Evolutionary conservation across 768 basidiomycete genomes (phyloP), one percentile per base, ranked within the genome.

Genomic region (Phlebiopsis flavidoalba): DNA sequence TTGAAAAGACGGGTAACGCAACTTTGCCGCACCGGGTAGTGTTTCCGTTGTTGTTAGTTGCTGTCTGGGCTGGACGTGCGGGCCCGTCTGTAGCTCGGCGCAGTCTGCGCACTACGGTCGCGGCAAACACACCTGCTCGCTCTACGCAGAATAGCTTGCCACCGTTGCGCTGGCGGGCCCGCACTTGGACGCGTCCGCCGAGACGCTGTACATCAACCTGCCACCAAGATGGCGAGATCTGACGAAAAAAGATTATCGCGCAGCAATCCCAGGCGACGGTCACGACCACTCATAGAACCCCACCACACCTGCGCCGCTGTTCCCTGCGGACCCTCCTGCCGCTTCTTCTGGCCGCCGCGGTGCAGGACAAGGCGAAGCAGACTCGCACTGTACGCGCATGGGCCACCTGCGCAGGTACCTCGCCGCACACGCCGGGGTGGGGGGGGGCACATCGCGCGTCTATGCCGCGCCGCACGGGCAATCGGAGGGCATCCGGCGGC

Each of bases 21-120:
- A n/a, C n/a, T n/a, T 66, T 71, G 48, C 45, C 43, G 26, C n/a
- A n/a, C n/a, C n/a, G n/a, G n/a, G n/a, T n/a, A n/a, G n/a, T n/a
- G n/a, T n/a, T n/a, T n/a, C n/a, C n/a, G n/a, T n/a, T n/a, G n/a
- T n/a, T n/a, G n/a, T n/a, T n/a, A n/a, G n/a, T n/a, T n/a, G n/a
- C n/a, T n/a, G n/a, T n/a, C n/a, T n/a, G n/a, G n/a, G n/a, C n/a
- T n/a, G n/a, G n/a, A n/a, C n/a, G n/a, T n/a, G n/a, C n/a, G n/a
- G n/a, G n/a, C n/a, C n/a, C 0, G 37, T 31, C n/a, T 24, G 12
- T 67, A 98, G 95, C 80, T 97, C 24, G n/a, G 79, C 80, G 35
- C n/a, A 96, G 93, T 75, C 76, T 99, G 62, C 85, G 97, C 45
- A 99, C 97, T 21, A 98, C 95, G 0, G 88, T 98, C 51, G 80